phyloP scores from a whole-genome alignment of 805 yeast species.

The Myxozyma kluyveri region DNA sequence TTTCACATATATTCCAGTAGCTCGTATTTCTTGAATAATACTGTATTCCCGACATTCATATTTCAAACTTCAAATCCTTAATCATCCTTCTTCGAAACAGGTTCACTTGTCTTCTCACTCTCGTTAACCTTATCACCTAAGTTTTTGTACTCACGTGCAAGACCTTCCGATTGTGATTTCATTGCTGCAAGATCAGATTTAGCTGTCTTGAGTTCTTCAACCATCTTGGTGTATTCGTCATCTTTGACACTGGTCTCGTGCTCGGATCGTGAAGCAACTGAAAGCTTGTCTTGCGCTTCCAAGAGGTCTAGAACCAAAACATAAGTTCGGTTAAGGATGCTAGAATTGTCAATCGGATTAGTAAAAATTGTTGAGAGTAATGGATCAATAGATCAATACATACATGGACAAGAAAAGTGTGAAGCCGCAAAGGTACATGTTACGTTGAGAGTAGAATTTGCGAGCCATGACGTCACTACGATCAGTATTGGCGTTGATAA shows the following conservation, averaged over 20 bases:
- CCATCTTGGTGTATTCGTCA: constrained; percentile 32
- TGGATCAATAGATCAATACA: constrained; percentile 38
- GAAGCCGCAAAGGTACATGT: constrained; percentile 92
- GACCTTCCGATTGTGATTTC: constrained; percentile 68
- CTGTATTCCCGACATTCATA: not conserved
- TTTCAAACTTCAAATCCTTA: not conserved
- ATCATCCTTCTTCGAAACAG: constrained; percentile 34
- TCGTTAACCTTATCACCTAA: constrained; percentile 41
- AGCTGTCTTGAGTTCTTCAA: constrained; percentile 48
- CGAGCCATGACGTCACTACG: constrained; percentile 85
- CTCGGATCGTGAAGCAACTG: constrained; percentile 17
- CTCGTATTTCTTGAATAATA: constrained; percentile 3
- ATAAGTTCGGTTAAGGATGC: constrained; percentile 63
- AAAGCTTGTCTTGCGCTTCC: constrained; percentile 57
- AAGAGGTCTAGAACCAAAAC: constrained; percentile 72
- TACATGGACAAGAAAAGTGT: constrained; percentile 86
- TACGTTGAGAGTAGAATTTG: constrained; percentile 92
- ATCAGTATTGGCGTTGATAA: constrained; percentile 44
- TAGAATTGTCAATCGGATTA: not conserved
- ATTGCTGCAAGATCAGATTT: constrained; percentile 64
- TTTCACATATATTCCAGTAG: too few species aligned
- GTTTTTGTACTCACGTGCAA: constrained; percentile 62
- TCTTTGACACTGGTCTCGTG: constrained; percentile 3
- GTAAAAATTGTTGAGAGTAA: not conserved
- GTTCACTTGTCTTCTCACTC: constrained; percentile 18